These are phyloP conservation scores for Ogataea degrootiae DNA, from an alignment of 805 yeast species.

Conservation along the genomic window DNA sequence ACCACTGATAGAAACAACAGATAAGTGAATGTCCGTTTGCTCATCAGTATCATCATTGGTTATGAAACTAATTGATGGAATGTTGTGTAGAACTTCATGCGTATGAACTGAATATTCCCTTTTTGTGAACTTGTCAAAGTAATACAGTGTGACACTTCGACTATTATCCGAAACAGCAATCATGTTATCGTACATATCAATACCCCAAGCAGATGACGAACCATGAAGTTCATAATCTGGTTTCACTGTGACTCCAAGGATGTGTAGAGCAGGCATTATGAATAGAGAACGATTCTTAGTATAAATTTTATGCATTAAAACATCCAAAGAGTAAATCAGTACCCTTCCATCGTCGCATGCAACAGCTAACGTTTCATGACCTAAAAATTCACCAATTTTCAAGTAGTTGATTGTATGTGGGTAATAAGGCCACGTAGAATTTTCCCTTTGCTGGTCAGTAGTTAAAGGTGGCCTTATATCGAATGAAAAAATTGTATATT, in stretches of 20 bases:
- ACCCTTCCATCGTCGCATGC: conserved; percentile 56
- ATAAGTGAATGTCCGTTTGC: conserved; percentile 23
- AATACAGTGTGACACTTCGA: conserved; percentile 39
- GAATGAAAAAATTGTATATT: conserved; percentile 27
- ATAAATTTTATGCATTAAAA: conserved; percentile 19
- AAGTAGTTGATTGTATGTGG: conserved; percentile 57
- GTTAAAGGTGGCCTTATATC: conserved; percentile 40
- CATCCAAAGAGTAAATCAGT: conserved; percentile 31
- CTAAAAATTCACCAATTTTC: conserved; percentile 33
- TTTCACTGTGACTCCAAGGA: conserved; percentile 6
- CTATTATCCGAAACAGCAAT: conserved; percentile 54
- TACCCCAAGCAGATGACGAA: conserved; percentile 57
- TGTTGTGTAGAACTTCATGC: conserved; percentile 46
- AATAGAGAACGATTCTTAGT: no score
- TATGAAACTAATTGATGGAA: conserved; percentile 46
- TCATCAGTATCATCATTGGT: conserved; percentile 10
- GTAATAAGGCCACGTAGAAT: conserved; percentile 42
- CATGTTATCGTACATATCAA: conserved; percentile 40
- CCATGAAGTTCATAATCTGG: conserved; percentile 30
- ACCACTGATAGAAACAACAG: conserved; percentile 40
- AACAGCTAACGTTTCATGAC: conserved; percentile 39
- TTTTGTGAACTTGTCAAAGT: conserved; percentile 20
- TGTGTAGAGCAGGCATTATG: no score
- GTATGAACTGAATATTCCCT: conserved; percentile 24
- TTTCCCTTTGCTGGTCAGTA: conserved; percentile 33